Evolutionary conservation across 1,139 yeast genomes (phyloP), one percentile per base, ranked within the genome.

Genomic region (Hyphopichia wangnamkhiaoensis): DNA sequence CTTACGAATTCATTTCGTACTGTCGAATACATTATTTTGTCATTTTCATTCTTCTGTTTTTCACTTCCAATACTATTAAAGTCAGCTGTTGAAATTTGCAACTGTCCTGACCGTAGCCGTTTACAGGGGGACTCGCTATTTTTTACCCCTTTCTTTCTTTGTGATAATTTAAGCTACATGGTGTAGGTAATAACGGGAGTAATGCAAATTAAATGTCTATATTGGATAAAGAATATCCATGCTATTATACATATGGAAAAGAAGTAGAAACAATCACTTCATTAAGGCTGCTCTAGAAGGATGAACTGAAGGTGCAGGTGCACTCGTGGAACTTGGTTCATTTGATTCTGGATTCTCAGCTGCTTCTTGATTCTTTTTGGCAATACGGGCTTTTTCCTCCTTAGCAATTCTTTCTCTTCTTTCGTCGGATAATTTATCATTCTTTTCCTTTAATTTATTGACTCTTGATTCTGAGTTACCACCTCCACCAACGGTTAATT

Each of bases 401-500:
- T 66, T 65, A 29, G 56, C 55, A 18, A 77, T 65, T 54, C 79
- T 76, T 17, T 65, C 72, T 46, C 65, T 79, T 61, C 86, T 72
- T 51, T 89, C 94, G 30, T 72, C 81, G 31, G 74, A 73, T 49
- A 89, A 65, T 53, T 83, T 84, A 37, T 79, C 85, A 59, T 91
- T 90, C 72, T 93, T 91, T 38, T 76, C 79, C 56, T 79, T 79
- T 52, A 93, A 75, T 65, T 93, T 93, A 35, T 76, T 76, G 42
- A 79, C 57, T 50, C 98, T 73, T 29, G 69, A 73, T 40, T 75
- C 73, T 6, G 95, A 82, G 61, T 91, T 91, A 37, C 98, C 98
- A 33, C 98, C 98, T 34, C 98, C 98, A 38, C 98, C 98, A 35
- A 89, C 98, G 2, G 98, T 93, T 53, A 93, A 74, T 63, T 93